Conservation (phyloP, 768 basidiomycete species). For the Symmetrospora coprosmae region DNA sequence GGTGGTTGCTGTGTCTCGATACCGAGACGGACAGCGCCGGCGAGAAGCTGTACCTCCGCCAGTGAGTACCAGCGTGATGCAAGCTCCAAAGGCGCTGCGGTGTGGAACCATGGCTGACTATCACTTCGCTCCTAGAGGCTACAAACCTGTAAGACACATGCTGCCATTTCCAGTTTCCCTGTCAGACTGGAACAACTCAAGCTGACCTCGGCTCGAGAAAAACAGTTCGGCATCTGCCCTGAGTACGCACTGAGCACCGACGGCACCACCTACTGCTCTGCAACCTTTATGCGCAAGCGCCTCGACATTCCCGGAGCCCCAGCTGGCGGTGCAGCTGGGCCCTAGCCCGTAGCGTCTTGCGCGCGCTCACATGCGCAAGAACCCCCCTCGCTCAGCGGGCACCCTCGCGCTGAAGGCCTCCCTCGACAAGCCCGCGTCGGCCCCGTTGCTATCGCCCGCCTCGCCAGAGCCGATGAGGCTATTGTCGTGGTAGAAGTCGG, state of each 20-base stretch:
- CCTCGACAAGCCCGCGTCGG: not conserved
- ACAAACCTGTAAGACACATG: not conserved
- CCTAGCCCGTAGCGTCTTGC: too few species aligned
- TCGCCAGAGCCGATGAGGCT: not conserved
- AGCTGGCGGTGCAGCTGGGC: too few species aligned
- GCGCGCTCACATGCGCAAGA: slow-evolving; percentile 10
- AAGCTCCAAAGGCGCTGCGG: not conserved
- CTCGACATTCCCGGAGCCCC: too few species aligned
- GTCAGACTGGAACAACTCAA: not conserved
- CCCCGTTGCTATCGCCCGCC: not conserved
- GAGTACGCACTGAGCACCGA: not conserved
- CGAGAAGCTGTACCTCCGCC: not conserved
- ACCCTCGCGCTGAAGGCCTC: not conserved
- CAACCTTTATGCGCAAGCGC: slow-evolving; percentile 1
- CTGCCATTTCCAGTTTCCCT: not conserved
- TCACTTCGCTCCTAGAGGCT: not conserved
- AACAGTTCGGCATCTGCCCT: not conserved
- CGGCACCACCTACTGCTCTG: not conserved
- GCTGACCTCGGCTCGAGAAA: not conserved
- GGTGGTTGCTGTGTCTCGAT: not conserved
- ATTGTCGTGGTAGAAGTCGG: slow-evolving; percentile 13
- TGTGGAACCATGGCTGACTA: not conserved
- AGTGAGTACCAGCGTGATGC: not conserved
- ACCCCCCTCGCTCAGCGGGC: slow-evolving; percentile 7
- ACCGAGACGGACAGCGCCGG: not conserved